Conservation (phyloP, 108 stramenopile genomes). For the Cyclotella cryptica region DNA sequence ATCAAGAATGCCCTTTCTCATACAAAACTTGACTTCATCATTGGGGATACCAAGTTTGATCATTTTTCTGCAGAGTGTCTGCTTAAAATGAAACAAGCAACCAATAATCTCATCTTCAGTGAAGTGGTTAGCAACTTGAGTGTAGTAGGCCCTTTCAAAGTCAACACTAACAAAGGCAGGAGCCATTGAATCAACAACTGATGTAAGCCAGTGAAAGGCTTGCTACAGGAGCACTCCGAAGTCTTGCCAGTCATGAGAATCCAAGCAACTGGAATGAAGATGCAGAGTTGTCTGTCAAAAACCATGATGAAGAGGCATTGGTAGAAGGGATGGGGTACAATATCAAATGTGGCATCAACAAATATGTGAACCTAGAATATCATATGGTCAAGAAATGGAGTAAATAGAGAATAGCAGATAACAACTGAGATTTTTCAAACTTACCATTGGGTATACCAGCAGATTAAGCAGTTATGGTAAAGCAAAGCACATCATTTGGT, state of each 20-base stretch:
- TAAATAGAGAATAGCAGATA: neutral
- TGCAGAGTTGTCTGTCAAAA: neutral
- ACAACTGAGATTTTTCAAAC: neutral
- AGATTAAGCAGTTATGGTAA: slow-evolving; percentile 3
- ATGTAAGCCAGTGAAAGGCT: slow-evolving; percentile 14
- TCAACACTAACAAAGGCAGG: too few species aligned
- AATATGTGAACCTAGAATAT: neutral
- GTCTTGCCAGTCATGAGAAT: slow-evolving; percentile 25
- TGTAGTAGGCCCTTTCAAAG: slow-evolving; percentile 2
- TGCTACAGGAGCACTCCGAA: slow-evolving; percentile 21
- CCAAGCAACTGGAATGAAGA: slow-evolving; percentile 24
- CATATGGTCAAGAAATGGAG: neutral
- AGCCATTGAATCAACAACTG: neutral
- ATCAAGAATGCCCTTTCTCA: slow-evolving; percentile 1
- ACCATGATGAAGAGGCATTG: slow-evolving; percentile 19
- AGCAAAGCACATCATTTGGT: slow-evolving; percentile 8
- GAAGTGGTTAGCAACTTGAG: neutral
- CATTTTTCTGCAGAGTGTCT: slow-evolving; percentile 13
- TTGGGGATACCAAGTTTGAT: slow-evolving; percentile 9
- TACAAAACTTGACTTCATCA: slow-evolving; percentile 2
- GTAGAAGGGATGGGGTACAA: too few species aligned
- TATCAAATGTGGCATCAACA: too few species aligned
- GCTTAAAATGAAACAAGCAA: slow-evolving; percentile 20
- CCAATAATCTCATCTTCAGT: neutral
- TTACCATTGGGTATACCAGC: neutral